Evolutionary conservation across 2,329 filamentous ascomycete genomes (phyloP), one percentile per base, ranked within the genome.

Genomic region (Tolypocladium guangdongense): DNA sequence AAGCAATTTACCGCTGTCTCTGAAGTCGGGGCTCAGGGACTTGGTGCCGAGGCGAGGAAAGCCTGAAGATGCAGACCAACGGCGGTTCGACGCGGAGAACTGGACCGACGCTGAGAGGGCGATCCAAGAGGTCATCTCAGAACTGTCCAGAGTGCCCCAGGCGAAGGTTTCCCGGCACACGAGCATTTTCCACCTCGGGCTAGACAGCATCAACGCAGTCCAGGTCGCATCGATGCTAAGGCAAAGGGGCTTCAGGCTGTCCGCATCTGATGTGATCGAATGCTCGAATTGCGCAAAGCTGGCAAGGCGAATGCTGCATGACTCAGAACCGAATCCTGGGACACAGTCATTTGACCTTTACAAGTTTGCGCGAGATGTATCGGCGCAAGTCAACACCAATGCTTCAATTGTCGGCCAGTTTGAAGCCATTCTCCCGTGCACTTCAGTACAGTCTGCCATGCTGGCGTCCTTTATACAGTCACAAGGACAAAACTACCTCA

Each of bases 191-290:
- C 83, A 87, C 54, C 79, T 96, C n/a, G 92, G 92, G 0, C 73
- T 96, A 4, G 91, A 96, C 68, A 96, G 91, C 64, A 93, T 97
- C 62, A 91, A 87, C 56, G 88, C 90, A 0, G 78, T 85, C 6
- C 90, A 96, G 62, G 75, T 96, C 11, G 88, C 90, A 0, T 77
- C 81, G 1, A 71, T 77, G 30, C 72, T 96, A 18, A 81, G 86
- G 20, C 78, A 75, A 39, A 62, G 76, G 20, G 83, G 83, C 0
- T 71, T 83, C 39, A 62, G 66, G 1, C 68, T 90, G 0, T 81
- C 82, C 1, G 83, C 87, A 0, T 79, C 82, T 1, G 88, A 95
- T 65, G 82, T 96, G 16, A 78, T 96, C 52, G 83, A 87, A 61
- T 75, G 75, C 53, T 74, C 77, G 0, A 80, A 67, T 49, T 75